These are phyloP conservation scores for Malassezia restricta DNA, from an alignment of 1,284 basidiomycete genomes.

Conservation along the genomic window DNA sequence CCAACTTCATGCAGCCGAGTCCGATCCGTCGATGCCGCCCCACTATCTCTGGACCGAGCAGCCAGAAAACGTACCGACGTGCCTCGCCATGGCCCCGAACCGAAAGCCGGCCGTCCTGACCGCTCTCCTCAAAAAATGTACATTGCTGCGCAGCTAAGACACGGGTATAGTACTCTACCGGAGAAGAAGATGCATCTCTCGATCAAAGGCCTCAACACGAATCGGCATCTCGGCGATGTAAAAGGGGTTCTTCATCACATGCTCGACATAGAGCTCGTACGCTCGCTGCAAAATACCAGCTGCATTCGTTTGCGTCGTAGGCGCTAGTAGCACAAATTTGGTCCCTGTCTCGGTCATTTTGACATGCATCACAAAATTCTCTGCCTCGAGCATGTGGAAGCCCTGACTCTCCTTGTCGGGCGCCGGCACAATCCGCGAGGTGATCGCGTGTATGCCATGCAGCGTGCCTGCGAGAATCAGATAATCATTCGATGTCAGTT, in stretches of 20 bases:
- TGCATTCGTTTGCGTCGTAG: slow-evolving; percentile 58
- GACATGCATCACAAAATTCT: slow-evolving; percentile 79
- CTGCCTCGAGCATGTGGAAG: slow-evolving; percentile 82
- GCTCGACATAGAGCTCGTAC: slow-evolving; percentile 81
- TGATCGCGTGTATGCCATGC: slow-evolving; percentile 96
- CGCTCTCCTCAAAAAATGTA: slow-evolving; percentile 47
- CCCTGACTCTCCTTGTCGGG: slow-evolving; percentile 54
- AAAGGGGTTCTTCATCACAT: slow-evolving; percentile 98
- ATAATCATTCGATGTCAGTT: slow-evolving; percentile 80
- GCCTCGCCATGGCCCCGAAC: slow-evolving; percentile 53
- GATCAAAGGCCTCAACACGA: slow-evolving; percentile 76
- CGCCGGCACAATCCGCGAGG: slow-evolving; percentile 73
- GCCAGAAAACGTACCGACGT: slow-evolving; percentile 53
- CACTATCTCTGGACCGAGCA: slow-evolving; percentile 54
- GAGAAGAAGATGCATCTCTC: slow-evolving; percentile 44
- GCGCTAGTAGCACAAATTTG: slow-evolving; percentile 88
- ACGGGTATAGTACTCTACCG: slow-evolving; percentile 3
- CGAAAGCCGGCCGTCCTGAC: slow-evolving; percentile 48
- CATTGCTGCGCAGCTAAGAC: slow-evolving; percentile 47
- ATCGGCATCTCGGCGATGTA: slow-evolving; percentile 99
- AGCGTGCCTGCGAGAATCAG: slow-evolving; percentile 91
- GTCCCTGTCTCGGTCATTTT: slow-evolving; percentile 92
- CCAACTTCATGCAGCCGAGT: slow-evolving; percentile 29
- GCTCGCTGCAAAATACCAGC: slow-evolving; percentile 54
- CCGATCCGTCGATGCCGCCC: slow-evolving; percentile 19